These are phyloP conservation scores for Escallonia herrerae DNA, from an alignment of 129 eudicot genomes.

Conservation along the genomic window DNA sequence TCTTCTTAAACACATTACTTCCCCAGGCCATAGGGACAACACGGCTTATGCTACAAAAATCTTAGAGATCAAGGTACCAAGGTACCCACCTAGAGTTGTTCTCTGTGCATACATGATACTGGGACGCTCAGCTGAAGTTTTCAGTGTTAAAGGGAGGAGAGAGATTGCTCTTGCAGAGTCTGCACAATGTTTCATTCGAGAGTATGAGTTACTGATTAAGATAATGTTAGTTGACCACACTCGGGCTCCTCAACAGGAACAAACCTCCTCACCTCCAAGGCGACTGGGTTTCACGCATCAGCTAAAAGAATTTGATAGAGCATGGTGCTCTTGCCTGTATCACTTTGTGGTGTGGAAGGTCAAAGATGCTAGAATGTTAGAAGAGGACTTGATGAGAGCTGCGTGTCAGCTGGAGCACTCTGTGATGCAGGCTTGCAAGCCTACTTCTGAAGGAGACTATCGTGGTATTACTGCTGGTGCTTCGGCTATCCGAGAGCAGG, in stretches of 20 bases:
- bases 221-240: background rate
- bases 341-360: slow-evolving; percentile 29
- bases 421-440: slow-evolving; percentile 19
- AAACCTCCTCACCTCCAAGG: background rate
- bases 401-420: slow-evolving; percentile 32
- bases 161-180: slow-evolving; percentile 21
- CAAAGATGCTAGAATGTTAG: slow-evolving; percentile 26
- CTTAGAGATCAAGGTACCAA: slow-evolving; percentile 10
- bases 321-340: slow-evolving; percentile 24
- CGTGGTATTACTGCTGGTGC: slow-evolving; percentile 14
- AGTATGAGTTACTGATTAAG: slow-evolving; percentile 17
- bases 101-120: slow-evolving; percentile 36
- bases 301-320: slow-evolving; percentile 20
- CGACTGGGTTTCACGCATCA: slow-evolving; percentile 11
- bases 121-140: slow-evolving; percentile 28
- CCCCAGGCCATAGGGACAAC: slow-evolving; percentile 4
- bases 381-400: slow-evolving; percentile 32
- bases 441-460: slow-evolving; percentile 13
- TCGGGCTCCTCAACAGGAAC: background rate
- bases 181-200: slow-evolving; percentile 21
- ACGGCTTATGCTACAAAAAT: background rate
- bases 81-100: slow-evolving; percentile 30
- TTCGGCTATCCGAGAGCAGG: slow-evolving; percentile 26
- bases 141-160: slow-evolving; percentile 22
- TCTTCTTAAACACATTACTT: slow-evolving; percentile 26